Evolutionary conservation across 352 stramenopile species (phyloP), one percentile per base, ranked within the genome.

Genomic region (Albugo candida): DNA sequence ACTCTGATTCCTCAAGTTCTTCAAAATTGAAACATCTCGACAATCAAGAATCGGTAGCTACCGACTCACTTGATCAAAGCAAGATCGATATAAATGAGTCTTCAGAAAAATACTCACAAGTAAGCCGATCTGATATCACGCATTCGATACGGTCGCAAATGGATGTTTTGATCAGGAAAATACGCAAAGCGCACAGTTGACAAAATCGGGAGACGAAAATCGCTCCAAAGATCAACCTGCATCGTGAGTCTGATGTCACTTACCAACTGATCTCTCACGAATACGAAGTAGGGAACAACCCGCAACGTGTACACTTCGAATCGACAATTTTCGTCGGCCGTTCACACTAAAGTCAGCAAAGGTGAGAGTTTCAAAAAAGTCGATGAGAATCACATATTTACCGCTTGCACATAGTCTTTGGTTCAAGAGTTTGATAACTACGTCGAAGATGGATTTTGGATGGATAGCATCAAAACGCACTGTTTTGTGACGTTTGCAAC

Each of bases 381-480:
- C 11, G 34, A 27, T 48, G 13, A 39, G 6, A 38, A 21, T 48
- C n/a, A 13, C 14, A 19, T 34, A 21, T 11, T 27, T 59, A 13
- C 52, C 21, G 10, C 37, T 34, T 31, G 52, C 8, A 13, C 38
- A 17, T 16, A 84, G 72, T 48, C 51, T 36, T 60, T 81, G 21
- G 60, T 85, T 21, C 73, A 83, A 55, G 56, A 76, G 31, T 38
- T 59, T 39, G 66, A 67, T 1, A 6, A 47, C 13, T 82, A 78
- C 54, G 67, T 86, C 20, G 67, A 83, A 17, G 59, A 67, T 45
- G 78, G 75, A 0, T 87, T 92, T 51, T 92, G 78, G 78, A 92
- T 92, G 69, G 70, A 92, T 60, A 47, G 48, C 47, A 92, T 92
- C 54, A 92, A 92, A 59, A 89, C 75, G 0, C 75, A 89, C 52